Conservation (phyloP, 306 rosid genomes). For the Medicago arabica region DNA sequence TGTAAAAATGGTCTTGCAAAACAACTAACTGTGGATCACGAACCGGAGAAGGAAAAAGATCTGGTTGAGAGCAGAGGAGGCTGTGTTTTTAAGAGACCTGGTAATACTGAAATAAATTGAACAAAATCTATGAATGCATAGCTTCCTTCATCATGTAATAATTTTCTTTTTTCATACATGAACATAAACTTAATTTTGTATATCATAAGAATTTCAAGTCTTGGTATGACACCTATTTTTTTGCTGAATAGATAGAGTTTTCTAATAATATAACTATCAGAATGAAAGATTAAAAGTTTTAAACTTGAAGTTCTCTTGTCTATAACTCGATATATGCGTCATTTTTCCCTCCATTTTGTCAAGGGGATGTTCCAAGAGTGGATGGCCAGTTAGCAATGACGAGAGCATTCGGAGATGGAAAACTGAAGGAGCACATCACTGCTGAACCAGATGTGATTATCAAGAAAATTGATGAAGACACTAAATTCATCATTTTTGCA, state of each 20-base stretch:
- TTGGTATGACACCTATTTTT: background rate
- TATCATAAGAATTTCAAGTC: background rate
- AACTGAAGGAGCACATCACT: conserved; percentile 58
- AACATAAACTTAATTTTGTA: background rate
- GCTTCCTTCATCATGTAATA: too few species aligned
- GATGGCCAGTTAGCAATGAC: conserved; percentile 75
- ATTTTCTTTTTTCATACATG: background rate
- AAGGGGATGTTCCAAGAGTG: conserved; percentile 66
- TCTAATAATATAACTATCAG: background rate
- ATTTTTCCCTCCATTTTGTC: background rate
- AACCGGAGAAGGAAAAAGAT: conserved; percentile 58
- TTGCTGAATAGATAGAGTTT: conserved; percentile 9
- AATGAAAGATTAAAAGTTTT: background rate
- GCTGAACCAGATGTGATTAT: conserved; percentile 57
- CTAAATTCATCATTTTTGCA: conserved; percentile 55
- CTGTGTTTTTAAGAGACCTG: conserved; percentile 50
- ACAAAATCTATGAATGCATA: background rate
- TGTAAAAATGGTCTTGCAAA: conserved; percentile 53
- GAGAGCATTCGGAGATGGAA: conserved; percentile 67
- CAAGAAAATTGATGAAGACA: conserved; percentile 49
- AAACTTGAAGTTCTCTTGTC: background rate
- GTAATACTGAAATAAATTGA: conserved; percentile 37
- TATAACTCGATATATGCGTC: background rate
- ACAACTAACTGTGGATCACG: conserved; percentile 62
- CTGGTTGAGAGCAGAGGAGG: conserved; percentile 70